phyloP scores from a whole-genome alignment of 345 rosid genomes.

The Microthlaspi erraticum region DNA sequence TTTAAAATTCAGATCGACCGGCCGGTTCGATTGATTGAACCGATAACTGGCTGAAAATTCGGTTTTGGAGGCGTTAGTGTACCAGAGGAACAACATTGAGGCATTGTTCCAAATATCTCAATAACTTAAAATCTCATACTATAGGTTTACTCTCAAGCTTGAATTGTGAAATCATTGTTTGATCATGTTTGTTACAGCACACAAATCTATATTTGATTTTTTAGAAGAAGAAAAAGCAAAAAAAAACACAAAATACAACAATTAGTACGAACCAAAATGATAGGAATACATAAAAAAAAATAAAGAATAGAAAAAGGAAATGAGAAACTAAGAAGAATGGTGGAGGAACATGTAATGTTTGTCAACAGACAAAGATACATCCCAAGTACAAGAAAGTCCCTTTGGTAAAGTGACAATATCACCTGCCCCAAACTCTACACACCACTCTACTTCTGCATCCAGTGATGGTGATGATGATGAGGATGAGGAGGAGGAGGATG shows the following conservation, averaged over 20 bases:
- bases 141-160: background rate
- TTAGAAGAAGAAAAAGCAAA: background rate
- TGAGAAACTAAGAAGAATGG: constrained; percentile 27
- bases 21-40: constrained; percentile 3
- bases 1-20: background rate
- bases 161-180: background rate
- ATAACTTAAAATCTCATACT: background rate
- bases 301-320: constrained; percentile 18
- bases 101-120: background rate
- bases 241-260: background rate
- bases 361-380: constrained; percentile 81
- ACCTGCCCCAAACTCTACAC: constrained; percentile 90
- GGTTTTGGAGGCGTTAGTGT: background rate
- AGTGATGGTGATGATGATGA: constrained; percentile 22
- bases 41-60: background rate
- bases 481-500: constrained; percentile 33
- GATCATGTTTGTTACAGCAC: background rate
- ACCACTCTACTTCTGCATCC: constrained; percentile 43
- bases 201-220: background rate
- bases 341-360: constrained; percentile 83
- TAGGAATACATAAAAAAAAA: background rate
- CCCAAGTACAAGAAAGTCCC: constrained; percentile 95
- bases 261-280: background rate
- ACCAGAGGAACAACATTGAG: background rate
- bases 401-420: constrained; percentile 86